Evolutionary conservation across 2,329 filamentous ascomycete species (phyloP), one percentile per base, ranked within the genome.

Genomic region (Claviceps capensis): DNA sequence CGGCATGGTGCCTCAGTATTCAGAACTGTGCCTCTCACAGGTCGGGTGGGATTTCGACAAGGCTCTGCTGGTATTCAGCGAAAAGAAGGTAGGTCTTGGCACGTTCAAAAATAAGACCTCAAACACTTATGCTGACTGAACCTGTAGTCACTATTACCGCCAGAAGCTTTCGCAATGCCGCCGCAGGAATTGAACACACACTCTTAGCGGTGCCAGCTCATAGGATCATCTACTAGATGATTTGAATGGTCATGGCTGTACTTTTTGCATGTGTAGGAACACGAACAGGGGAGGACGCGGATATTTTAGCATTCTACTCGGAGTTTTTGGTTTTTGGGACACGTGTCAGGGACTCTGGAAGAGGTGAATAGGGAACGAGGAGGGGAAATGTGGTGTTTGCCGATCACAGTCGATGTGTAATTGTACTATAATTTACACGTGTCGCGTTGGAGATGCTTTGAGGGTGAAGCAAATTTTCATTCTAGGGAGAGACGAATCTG

Each of bases 11-110:
- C 68, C 82, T 9, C 74, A 86, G 53, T 95, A 86, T 64, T 85
- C 89, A 1, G 78, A 83, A 58, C 78, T 94, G 73, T 96, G 91
- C 60, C 74, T 97, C 16, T 76, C 80, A 2, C 82, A 89, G 54
- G 87, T 84, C 52, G 78, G 76, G 40, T 97, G 89, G 88, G 79
- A 94, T 63, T 80, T 90, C 48, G 78, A 86, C 40, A 77, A 79
- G 57, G 91, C 90, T 2, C 69, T 90, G 58, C 72, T 76, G 51
- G 80, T 86, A 36, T 96, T 95, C 63, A 78, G 83, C 56, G 78
- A 83, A 58, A 82, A 86, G 53, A 88, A 83, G 74, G 86, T 85
- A 72, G 63, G 73, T 60, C 30, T 44, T 30, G 37, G 50, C 40
- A 26, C 19, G 9, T 26, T 14, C 9, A n/a, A 23, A 23, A 26